phyloP scores from a whole-genome alignment of 495 filamentous ascomycete genomes.

The Aspergillus affinis region DNA sequence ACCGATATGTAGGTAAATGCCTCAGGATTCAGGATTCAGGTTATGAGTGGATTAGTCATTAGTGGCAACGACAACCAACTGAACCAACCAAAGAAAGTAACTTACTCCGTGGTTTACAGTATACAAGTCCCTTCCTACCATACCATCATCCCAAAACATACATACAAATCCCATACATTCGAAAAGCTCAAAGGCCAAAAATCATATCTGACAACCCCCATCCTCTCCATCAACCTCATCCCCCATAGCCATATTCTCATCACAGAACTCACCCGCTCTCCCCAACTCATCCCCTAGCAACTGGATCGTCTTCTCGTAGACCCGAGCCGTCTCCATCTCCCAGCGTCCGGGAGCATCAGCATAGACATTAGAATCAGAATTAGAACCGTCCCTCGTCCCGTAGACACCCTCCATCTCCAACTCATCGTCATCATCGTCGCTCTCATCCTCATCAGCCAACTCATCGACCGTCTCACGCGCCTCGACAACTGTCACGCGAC shows the following conservation, averaged over 20 bases:
- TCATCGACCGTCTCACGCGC: slow-evolving; percentile 34
- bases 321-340: slow-evolving; percentile 68
- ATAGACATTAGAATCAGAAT: slow-evolving; percentile 4
- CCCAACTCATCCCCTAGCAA: slow-evolving; percentile 64
- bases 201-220: not conserved
- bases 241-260: slow-evolving; percentile 6
- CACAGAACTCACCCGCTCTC: slow-evolving; percentile 25
- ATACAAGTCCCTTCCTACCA: slow-evolving; percentile 12
- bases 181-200: not conserved
- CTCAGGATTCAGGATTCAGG: too few relatives aligned
- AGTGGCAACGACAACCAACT: not conserved
- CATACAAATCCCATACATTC: not conserved
- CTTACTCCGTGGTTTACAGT: too few relatives aligned
- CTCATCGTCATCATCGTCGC: slow-evolving; percentile 39
- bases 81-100: not conserved
- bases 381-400: slow-evolving; percentile 19
- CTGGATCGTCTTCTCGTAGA: slow-evolving; percentile 77
- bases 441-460: slow-evolving; percentile 35
- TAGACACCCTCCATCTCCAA: slow-evolving; percentile 29
- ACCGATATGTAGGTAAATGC: too few relatives aligned
- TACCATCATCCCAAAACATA: slow-evolving; percentile 2
- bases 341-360: slow-evolving; percentile 32
- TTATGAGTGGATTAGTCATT: not conserved
- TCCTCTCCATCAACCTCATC: not conserved
- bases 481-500: slow-evolving; percentile 64